Evolutionary conservation across 2,329 filamentous ascomycete genomes (phyloP).

Genomic region (Trichoderma sp.): DNA sequence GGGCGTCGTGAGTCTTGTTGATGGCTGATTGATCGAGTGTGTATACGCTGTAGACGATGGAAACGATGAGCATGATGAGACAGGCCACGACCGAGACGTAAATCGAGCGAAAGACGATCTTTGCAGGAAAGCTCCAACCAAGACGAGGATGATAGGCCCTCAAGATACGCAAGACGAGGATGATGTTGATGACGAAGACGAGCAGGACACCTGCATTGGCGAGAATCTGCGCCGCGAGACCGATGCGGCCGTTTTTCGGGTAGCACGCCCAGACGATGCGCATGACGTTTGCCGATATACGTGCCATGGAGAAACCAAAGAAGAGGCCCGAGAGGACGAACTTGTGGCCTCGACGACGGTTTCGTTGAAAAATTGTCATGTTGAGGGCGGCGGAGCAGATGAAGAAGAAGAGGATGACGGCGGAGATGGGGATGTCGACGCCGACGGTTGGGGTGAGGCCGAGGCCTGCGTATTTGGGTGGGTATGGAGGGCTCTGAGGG

Average conservation of each 20-base stretch:
- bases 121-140: constrained; percentile 64
- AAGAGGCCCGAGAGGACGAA: constrained; percentile 60
- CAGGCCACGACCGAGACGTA: constrained; percentile 59
- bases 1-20: constrained; percentile 60
- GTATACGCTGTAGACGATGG: constrained; percentile 66
- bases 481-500: constrained; percentile 40
- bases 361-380: constrained; percentile 59
- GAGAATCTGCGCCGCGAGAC: constrained; percentile 67
- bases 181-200: constrained; percentile 74
- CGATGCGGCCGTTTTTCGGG: constrained; percentile 43
- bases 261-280: constrained; percentile 55
- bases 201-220: constrained; percentile 73
- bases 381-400: constrained; percentile 53
- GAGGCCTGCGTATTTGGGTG: constrained; percentile 47
- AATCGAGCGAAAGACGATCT: constrained; percentile 56
- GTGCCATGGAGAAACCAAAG: constrained; percentile 60
- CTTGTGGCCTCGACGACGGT: constrained; percentile 51
- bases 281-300: constrained; percentile 52
- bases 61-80: constrained; percentile 66
- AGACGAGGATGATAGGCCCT: constrained; percentile 69
- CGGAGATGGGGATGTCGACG: constrained; percentile 66
- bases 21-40: constrained; percentile 56
- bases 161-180: constrained; percentile 75
- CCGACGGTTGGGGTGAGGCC: constrained; percentile 58
- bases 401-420: constrained; percentile 64